phyloP scores from a whole-genome alignment of 176 grass and related monocot genomes.

The Alopecurus myosuroides region DNA sequence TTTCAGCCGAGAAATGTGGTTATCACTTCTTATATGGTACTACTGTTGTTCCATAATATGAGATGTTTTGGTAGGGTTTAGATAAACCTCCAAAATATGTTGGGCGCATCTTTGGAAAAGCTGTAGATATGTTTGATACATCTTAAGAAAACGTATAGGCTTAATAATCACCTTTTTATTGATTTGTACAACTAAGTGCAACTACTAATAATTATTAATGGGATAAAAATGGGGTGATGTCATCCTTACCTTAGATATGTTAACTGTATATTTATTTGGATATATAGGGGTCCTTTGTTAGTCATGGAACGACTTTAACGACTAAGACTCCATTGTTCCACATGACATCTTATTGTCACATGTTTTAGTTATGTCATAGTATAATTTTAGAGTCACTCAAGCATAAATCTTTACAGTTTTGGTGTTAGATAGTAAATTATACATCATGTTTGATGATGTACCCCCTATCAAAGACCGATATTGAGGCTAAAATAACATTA shows the following conservation, averaged over 20 bases:
- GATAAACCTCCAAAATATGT: background rate
- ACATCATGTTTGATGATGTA: no score
- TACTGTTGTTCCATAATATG: no score
- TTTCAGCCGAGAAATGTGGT: background rate
- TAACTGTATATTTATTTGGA: no score
- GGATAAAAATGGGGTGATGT: background rate
- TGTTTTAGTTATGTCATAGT: background rate
- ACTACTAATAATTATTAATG: background rate
- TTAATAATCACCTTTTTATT: background rate
- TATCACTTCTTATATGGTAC: background rate
- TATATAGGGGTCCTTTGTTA: no score
- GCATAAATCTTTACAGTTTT: background rate
- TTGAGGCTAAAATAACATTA: no score
- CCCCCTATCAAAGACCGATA: no score
- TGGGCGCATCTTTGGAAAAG: no score
- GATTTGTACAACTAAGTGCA: background rate
- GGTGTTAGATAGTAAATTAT: no score
- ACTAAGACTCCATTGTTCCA: background rate
- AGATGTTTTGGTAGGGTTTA: no score
- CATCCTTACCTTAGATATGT: background rate
- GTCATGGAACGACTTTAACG: background rate
- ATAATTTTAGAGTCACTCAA: background rate
- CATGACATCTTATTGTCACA: background rate
- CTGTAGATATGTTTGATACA: background rate
- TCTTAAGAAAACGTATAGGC: background rate